Evolutionary conservation across 306 rosid species (phyloP), one percentile per base, ranked within the genome.

Genomic region (Leucaena leucocephala): DNA sequence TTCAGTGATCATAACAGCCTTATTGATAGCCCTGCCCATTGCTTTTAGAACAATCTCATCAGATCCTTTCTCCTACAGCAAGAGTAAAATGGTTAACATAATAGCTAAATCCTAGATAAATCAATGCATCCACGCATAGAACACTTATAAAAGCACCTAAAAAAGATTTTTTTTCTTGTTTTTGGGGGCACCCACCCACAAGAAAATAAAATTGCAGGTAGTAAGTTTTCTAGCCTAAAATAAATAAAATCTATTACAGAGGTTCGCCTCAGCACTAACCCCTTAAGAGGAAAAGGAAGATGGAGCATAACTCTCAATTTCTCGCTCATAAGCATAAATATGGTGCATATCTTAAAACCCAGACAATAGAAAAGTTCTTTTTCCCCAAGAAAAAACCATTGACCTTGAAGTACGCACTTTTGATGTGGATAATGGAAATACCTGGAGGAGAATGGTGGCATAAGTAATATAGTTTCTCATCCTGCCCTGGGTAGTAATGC

Each of bases 21-120:
- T 94, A 79, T 84, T 90, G 76, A 94, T 94, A 44, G 97, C 97
- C 71, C 98, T 90, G 43, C 98, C 97, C 98, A 94, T 94, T 46
- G 97, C 98, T 85, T 90, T 92, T 33, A 94, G 89, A 75, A 85
- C 88, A 76, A 94, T 86, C 67, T 90, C 98, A 13, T 82, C 76
- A 33, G 90, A 87, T 42, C 93, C 97, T 74, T 90, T 92, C 82
- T 90, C 97, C 98, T 94, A 12, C 13, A 84, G 22, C 50, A 77
- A 64, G 35, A 58, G 12, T 65, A 75, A 75, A n/a, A 70, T 44
- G 6, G n/a, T 45, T 64, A 27, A 2, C 13, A 71, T 54, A 12
- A 76, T 45, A 21, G 2, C 36, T 7, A 40, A 2, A 48, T 22
- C 64, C 22, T 21, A 67, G 43, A 73, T 58, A 19, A 65, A 65